Evolutionary conservation across 2,329 filamentous ascomycete species (phyloP), one percentile per base, ranked within the genome.

Genomic region (Diaporthe australafricana): DNA sequence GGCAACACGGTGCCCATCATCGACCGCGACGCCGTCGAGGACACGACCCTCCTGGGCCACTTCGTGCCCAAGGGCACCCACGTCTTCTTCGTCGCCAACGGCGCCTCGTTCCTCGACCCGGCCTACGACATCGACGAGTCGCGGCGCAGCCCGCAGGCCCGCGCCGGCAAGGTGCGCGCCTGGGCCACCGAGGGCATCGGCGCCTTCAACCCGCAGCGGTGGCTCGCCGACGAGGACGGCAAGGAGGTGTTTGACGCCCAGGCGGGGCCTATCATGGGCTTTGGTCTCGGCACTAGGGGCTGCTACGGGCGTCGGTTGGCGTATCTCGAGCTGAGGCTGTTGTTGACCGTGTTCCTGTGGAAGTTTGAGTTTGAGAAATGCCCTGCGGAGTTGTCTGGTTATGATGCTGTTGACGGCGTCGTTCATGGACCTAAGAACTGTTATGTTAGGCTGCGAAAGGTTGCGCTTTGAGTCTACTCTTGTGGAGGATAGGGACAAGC

Each of bases 1-100:
- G 85, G 85, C 71, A 83, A 83, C 2, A 83, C 84, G 4, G 85
- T 85, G 55, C 83, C 84, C 30, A 83, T 84, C 79, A 84, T 83
- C 2, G 83, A 85, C n/a, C 81, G 84, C 9, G 78, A 85, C 72
- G 80, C 82, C 0, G 62, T 83, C 38, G 77, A 75, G 5, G 82
- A 84, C 32, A 83, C 84, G 69, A 76, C 72, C 6, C 77, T 86
- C 1, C 82, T 81, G 4, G 79, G 79, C 1, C 84, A 84, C 77
- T 76, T 78, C 47, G 77, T 86, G 0, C 84, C 84, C 1, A 80
- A 72, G 8, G 83, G 83, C 11, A 85, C 84, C 5, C 80, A 84
- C 16, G 76, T 86, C 60, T 83, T 84, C 73, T 77, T 86, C 3
- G 76, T 84, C 6, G 79, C 83, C 70, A 84, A 84, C 73, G 72